phyloP scores from a whole-genome alignment of 1,284 basidiomycete species.

The Ganoderma meredithae region DNA sequence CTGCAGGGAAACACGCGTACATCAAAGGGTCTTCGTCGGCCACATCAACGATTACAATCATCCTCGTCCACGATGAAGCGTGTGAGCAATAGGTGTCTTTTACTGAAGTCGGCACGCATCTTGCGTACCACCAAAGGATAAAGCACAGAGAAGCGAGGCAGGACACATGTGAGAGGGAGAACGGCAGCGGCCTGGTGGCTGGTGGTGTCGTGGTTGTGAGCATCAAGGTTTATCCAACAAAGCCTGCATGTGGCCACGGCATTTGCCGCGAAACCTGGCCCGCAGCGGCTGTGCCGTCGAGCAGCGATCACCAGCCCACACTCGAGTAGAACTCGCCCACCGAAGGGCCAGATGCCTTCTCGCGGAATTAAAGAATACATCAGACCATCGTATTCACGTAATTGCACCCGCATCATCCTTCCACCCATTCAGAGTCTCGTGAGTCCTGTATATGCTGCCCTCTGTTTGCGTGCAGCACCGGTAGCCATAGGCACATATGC shows the following conservation, averaged over 20 bases:
- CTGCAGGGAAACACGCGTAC: slow-evolving; percentile 18
- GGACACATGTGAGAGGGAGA: not conserved
- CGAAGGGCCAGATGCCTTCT: not conserved
- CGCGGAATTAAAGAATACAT: not conserved
- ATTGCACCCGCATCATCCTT: not conserved
- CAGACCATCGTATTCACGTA: not conserved
- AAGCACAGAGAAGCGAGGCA: not conserved
- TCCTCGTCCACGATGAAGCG: not conserved
- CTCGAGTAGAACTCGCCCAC: not conserved
- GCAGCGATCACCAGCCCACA: not conserved
- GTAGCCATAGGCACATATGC: not conserved
- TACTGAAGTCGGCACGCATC: not conserved
- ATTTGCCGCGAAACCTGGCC: slow-evolving; percentile 9
- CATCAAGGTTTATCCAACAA: not conserved
- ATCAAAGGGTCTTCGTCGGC: slow-evolving; percentile 7
- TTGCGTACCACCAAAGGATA: not conserved
- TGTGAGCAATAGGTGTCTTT: not conserved
- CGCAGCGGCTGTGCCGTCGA: not conserved
- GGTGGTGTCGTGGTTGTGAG: slow-evolving; percentile 3
- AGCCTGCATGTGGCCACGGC: slow-evolving; percentile 7
- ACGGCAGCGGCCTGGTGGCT: not conserved
- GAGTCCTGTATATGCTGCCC: not conserved
- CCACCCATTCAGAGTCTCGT: not conserved
- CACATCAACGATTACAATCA: slow-evolving; percentile 7
- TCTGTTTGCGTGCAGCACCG: not conserved